phyloP scores from a whole-genome alignment of 495 filamentous ascomycete genomes.

The Penicillium mononematosum region DNA sequence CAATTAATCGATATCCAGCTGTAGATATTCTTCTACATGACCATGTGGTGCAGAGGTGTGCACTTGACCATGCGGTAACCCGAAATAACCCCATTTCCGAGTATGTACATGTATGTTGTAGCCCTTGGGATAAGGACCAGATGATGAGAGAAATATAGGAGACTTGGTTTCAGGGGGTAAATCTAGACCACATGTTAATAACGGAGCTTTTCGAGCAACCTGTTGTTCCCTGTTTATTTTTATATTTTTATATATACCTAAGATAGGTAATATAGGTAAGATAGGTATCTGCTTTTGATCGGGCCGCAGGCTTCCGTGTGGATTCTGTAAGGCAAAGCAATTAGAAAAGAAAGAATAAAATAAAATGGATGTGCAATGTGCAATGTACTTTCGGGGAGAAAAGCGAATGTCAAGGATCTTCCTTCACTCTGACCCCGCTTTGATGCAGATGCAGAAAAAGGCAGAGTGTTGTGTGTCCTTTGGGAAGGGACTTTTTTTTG shows the following conservation, averaged over 20 bases:
- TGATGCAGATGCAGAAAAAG: too few relatives aligned
- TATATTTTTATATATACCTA: too few relatives aligned
- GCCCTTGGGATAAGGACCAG: conserved; percentile 14
- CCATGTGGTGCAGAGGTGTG: conserved; percentile 2
- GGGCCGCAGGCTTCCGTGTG: conserved; percentile 4
- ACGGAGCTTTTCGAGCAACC: neutral
- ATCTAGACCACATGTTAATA: neutral
- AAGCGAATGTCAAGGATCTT: neutral
- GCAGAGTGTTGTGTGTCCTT: neutral
- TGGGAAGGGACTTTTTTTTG: neutral
- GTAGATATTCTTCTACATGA: conserved; percentile 15
- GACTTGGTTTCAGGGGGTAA: conserved; percentile 9
- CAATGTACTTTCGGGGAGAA: neutral
- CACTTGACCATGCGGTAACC: conserved; percentile 6
- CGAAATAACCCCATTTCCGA: neutral
- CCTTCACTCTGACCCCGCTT: neutral
- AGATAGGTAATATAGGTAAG: too few relatives aligned
- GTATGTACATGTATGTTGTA: neutral
- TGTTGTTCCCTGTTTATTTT: neutral
- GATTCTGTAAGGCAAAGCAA: too few relatives aligned
- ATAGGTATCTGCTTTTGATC: neutral
- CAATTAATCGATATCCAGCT: conserved; percentile 2
- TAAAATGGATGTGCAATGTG: too few relatives aligned
- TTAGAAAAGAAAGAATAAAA: too few relatives aligned
- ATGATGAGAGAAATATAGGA: conserved; percentile 12